Base-by-base conservation (phyloP, 441 rosid species). In the Dalechampia spathulata region DNA sequence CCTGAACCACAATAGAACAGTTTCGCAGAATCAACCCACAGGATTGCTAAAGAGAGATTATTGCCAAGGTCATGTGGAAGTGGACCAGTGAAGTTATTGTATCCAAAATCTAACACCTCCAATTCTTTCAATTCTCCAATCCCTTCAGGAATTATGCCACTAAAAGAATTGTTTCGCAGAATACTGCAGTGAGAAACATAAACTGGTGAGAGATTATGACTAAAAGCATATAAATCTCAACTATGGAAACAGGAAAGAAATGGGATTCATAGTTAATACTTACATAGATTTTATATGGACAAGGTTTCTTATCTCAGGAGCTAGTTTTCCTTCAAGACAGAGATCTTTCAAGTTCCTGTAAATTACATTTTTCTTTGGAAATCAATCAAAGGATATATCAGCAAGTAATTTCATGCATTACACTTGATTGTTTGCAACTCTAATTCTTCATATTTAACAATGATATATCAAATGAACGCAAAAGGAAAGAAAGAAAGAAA, bases 91-190 rank as follows among this genome's bases (percentile, higher is more conserved):
- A 93, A 83, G 77, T 90, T 83, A 72, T 93, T 93, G 53, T 64
- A 76, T 74, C 87, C 84, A 75, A 93, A 71, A 72, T 93, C 99
- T 83, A 93, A 73, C 64, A 76, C 63, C 73, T 89, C 84, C 73
- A 92, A 75, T 69, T 79, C 85, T 72, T 71, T 78, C 77, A 93
- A 43, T 40, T 78, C 73, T 65, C 79, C 71, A 57, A 90, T 73
- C 72, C 87, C 99, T 63, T 75, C 53, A 59, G 96, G 99, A 62
- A 90, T 67, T 49, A 40, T 61, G 44, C 97, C 96, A 16, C 53
- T 68, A 58, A 93, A 87, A 32, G 96, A 83, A 66, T 89, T 90
- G 79, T 93, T 90, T 72, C 95, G 86, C 26, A 93, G 69, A 60
- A 80, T 70, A 38, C 96, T 93, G 80, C 65, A 70, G 68, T 20